Conservation (phyloP, 176 grass and related monocot genomes). For the Poa pratensis region DNA sequence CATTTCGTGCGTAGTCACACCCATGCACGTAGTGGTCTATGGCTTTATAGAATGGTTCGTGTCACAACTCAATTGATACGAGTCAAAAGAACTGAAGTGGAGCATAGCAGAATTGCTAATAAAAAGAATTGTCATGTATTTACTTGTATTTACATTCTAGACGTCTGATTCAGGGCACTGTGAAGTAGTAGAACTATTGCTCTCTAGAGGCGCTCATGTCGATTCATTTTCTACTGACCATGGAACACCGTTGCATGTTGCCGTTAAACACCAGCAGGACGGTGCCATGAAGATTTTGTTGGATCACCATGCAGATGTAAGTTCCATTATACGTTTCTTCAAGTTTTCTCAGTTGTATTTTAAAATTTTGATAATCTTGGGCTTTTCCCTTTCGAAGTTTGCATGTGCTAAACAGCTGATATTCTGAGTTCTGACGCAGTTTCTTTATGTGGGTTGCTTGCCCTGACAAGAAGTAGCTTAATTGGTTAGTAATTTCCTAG, state of each 20-base stretch:
- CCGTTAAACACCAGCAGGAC: neutral
- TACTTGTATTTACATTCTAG: neutral
- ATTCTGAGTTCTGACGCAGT: no score
- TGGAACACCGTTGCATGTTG: conserved; percentile 9
- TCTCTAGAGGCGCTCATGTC: conserved; percentile 3
- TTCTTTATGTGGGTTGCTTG: no score
- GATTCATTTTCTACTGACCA: neutral
- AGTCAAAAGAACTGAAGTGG: neutral
- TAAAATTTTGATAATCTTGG: neutral
- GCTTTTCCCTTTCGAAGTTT: neutral
- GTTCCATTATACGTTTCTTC: neutral
- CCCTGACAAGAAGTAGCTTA: no score
- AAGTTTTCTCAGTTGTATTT: neutral
- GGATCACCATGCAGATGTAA: conserved; percentile 28
- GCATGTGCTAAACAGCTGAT: no score
- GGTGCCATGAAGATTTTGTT: conserved; percentile 23
- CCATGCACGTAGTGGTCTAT: no score
- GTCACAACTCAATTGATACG: neutral
- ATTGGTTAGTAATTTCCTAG: no score
- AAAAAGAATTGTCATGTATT: neutral
- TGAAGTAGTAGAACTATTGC: conserved; percentile 5
- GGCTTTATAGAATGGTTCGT: no score
- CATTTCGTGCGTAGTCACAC: no score
- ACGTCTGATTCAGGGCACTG: neutral
- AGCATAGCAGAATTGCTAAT: neutral